These are phyloP conservation scores for Saccharomycopsis synnaedendra DNA, from an alignment of 805 yeast genomes.

Conservation along the genomic window DNA sequence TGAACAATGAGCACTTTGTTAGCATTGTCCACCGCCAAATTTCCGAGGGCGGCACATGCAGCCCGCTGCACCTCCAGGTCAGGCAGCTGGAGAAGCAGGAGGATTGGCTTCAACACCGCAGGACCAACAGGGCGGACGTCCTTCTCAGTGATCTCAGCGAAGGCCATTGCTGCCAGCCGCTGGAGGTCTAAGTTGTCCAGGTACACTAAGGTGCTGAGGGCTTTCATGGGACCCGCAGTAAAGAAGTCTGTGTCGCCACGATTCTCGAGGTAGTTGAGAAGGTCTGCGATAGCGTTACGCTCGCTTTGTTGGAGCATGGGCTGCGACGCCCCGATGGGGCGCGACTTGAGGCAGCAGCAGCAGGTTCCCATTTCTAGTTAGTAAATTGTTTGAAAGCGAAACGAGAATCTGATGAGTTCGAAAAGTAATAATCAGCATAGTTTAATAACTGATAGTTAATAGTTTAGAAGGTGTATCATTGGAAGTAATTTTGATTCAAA, in stretches of 20 bases:
- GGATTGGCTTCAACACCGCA: constrained; percentile 87
- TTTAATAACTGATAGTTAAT: too few species aligned
- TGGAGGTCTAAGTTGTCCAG: constrained; percentile 92
- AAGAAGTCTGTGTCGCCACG: constrained; percentile 84
- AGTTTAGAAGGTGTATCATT: too few species aligned
- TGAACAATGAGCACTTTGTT: constrained; percentile 90
- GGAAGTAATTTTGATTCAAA: too few species aligned
- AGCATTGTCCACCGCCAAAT: constrained; percentile 91
- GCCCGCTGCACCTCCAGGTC: constrained; percentile 97
- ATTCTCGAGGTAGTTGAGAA: constrained; percentile 82
- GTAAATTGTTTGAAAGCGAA: background rate
- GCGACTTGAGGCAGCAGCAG: constrained; percentile 33
- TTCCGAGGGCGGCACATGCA: constrained; percentile 98
- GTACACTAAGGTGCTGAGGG: constrained; percentile 84
- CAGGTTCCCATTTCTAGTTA: constrained; percentile 35
- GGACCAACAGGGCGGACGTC: constrained; percentile 84
- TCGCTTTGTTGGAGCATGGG: constrained; percentile 91
- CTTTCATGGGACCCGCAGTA: constrained; percentile 72
- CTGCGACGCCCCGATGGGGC: constrained; percentile 52
- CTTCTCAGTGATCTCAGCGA: constrained; percentile 96
- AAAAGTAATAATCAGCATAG: too few species aligned
- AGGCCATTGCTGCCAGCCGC: constrained; percentile 94
- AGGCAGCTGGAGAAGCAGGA: constrained; percentile 71
- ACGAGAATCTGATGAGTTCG: too few species aligned
- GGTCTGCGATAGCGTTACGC: constrained; percentile 88